Evolutionary conservation across 768 basidiomycete genomes (phyloP), one percentile per base, ranked within the genome.

Genomic region (Mycena rebaudengoi): DNA sequence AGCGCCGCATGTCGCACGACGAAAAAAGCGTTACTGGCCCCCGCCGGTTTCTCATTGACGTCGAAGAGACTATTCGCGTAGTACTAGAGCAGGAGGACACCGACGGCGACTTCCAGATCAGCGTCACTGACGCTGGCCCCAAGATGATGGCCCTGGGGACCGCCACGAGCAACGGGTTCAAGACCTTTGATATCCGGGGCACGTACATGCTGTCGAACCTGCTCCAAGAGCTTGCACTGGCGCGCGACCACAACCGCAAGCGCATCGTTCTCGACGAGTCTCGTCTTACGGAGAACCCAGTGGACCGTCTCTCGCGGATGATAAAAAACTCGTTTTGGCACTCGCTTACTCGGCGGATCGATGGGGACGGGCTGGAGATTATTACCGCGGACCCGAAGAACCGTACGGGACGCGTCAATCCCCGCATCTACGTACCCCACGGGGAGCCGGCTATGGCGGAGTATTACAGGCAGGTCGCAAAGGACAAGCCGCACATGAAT

Each of bases 181-280:
- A 98, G 82, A 91, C 91, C 4, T 98, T 98, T 75, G 97, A 99
- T 78, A 95, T 99, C 65, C 85, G 97, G 44, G 97, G 98, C 40
- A 98, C 92, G n/a, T 99, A 99, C 79, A 99, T 98, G 97, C 83
- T 99, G 45, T 98, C 97, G 13, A 99, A 98, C 78, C 87, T 99
- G 25, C 85, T 99, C n/a, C 97, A 99, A 82, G 97, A 99, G 75
- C 90, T 99, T 46, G 97, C 97, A 3, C 88, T 99, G 21, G 97
- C 98, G 7, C 89, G 95, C 10, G 97, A 99, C 73, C 96, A 97
- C 77, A 91, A 92, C 66, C 85, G 96, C 59, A 97, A 97, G 79
- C 92, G 95, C 8, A 98, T 99, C 73, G 95, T 99, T 20, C 89
- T 99, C n/a, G 98, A 99, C 70, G 98, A 99, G 76, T 90, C 95